Evolutionary conservation across 345 rosid species (phyloP), one percentile per base, ranked within the genome.

Genomic region (Psidium guajava): DNA sequence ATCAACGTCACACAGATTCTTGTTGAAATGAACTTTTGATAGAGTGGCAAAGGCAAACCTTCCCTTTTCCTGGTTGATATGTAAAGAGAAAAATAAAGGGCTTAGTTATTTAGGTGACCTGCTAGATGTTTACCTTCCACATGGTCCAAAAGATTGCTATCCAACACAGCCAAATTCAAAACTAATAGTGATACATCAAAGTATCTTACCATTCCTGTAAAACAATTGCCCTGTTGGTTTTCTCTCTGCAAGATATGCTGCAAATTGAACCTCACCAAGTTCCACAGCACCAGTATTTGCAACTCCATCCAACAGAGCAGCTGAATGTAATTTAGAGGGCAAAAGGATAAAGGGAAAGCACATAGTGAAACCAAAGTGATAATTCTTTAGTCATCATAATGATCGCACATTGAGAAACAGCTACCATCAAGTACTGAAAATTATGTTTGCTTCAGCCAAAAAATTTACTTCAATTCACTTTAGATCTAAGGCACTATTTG

Each of bases 251-350:
- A 97, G 92, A 90, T 92, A 90, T 51, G 92, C 88, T 59, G 95
- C 95, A 86, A 97, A 90, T 84, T 88, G 91, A 85, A 90, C 85
- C 57, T 97, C 95, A 51, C 94, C 93, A 86, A 97, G 92, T 89
- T 95, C 98, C 87, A 95, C 90, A 89, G 92, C 87, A n/a, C 95
- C 97, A 87, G 89, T 89, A 89, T 90, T 93, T 82, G 97, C 96
- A 88, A 95, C 89, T 84, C 95, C 97, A 83, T 97, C 95, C 95
- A 95, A 86, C 81, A 94, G 89, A 47, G 88, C 88, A 90, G 87
- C 99, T 96, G 92, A 86, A 89, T 84, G 82, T 24, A 84, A 81
- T 55, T 16, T 59, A 83, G n/a, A 16, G 44, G 55, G 53, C 24
- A 80, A 74, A n/a, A 49, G 27, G 47, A 74, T 64, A 54, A 81